Evolutionary conservation across 106 monocot genomes (phyloP), one percentile per base, ranked within the genome.

Genomic region (Allium fistulosum): DNA sequence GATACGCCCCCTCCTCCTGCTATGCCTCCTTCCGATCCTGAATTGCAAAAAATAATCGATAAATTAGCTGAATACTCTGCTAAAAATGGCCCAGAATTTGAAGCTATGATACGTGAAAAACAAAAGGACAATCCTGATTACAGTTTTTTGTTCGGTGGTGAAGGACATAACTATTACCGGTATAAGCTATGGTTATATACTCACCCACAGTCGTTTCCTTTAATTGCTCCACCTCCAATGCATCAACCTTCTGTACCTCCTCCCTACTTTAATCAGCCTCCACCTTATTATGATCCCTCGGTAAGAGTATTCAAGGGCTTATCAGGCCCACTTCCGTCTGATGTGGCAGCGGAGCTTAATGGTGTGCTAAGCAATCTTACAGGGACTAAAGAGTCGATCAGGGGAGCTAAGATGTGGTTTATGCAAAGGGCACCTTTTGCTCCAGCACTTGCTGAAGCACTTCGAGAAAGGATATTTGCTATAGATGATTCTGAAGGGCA

Each of bases 331-430:
- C 85, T 96, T 68, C 95, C 95, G 12, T 68, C 88, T 68, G 95
- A 96, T 75, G 91, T 96, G 72, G 85, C 88, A 37, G 85, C 72
- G 0, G 95, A 96, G 79, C 85, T 91, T 46, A 79, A 84, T 48
- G 67, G 58, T 11, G 91, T 91, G 49, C 77, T 91, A 48, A 75
- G n/a, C 46, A 80, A 70, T 55, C 80, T 96, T 17, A 88, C 74
- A 26, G 95, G 95, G 16, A 96, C 91, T 4, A 96, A 96, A 68
- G 95, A 96, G 57, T 91, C 95, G 10, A 96, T 96, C 48, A 96
- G 91, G 65, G 95, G 91, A 7, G 95, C 95, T n/a, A 96, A 96
- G 71, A 80, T 74, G 62, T 96, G 95, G 95, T 96, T 96, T 68
- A 86, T 96, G 87, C 91, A 96, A 68, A 79, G 95, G 67, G 80